A percentile compares a stretch with the other conserved stretches of the same genome.
phyloP scores from a whole-genome alignment of 2,329 filamentous ascomycete genomes.

The Sarocladium strictum region DNA sequence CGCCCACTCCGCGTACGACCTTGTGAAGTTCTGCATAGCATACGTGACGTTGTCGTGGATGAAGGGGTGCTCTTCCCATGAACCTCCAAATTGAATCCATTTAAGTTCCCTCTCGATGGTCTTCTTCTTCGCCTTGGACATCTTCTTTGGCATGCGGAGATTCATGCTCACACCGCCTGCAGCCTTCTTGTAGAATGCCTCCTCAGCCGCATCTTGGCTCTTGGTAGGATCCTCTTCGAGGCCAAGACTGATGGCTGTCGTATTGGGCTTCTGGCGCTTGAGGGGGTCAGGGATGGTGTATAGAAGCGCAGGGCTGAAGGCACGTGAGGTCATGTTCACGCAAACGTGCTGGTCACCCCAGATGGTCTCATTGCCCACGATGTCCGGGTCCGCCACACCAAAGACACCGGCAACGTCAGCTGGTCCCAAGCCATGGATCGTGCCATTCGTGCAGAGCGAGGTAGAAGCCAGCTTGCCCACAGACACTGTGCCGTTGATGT shows the following conservation, averaged over 20 bases:
- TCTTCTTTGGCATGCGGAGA: neutral
- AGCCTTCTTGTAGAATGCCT: conserved; percentile 9
- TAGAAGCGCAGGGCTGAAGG: conserved; percentile 22
- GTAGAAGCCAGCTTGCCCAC: conserved; percentile 15
- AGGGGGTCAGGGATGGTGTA: conserved; percentile 18
- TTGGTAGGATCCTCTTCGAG: conserved; percentile 6
- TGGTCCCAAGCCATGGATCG: conserved; percentile 19
- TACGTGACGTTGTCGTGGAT: conserved; percentile 32
- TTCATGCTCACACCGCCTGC: neutral
- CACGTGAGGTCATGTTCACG: conserved; percentile 23
- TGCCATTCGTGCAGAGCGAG: conserved; percentile 22
- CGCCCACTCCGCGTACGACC: conserved; percentile 32
- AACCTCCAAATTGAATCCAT: conserved; percentile 32
- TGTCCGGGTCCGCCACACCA: conserved; percentile 20
- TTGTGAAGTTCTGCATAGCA: conserved; percentile 31
- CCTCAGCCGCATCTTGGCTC: conserved; percentile 12
- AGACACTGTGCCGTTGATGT: conserved; percentile 33
- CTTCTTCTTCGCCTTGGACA: neutral
- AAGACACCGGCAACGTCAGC: conserved; percentile 23
- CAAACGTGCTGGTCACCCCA: conserved; percentile 25
- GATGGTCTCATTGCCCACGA: conserved; percentile 24
- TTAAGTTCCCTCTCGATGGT: conserved; percentile 15
- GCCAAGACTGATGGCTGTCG: conserved; percentile 7
- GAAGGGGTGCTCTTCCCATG: conserved; percentile 35
- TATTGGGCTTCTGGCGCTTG: conserved; percentile 7